These are phyloP conservation scores for Inga leiocalycina DNA, from an alignment of 306 rosid genomes.

Conservation along the genomic window DNA sequence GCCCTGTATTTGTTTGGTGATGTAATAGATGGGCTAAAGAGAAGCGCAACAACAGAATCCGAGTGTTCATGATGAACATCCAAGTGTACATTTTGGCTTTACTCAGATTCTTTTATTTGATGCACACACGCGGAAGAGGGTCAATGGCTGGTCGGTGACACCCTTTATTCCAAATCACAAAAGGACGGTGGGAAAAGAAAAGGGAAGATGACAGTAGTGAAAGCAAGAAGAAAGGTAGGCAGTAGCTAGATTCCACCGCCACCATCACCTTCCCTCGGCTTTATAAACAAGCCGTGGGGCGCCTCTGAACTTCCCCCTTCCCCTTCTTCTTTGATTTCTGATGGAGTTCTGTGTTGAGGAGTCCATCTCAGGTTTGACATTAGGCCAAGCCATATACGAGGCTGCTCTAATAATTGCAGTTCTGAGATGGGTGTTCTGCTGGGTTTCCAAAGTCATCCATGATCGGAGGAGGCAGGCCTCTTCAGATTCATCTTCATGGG, in stretches of 20 bases:
- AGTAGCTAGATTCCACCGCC: conserved; percentile 2
- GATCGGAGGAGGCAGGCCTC: conserved; percentile 20
- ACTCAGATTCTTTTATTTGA: background rate
- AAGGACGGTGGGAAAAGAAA: conserved; percentile 27
- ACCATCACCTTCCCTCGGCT: conserved; percentile 31
- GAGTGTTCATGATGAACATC: background rate
- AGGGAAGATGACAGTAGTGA: background rate
- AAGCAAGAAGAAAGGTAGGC: background rate
- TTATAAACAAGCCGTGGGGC: conserved; percentile 51
- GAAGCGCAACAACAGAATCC: conserved; percentile 5
- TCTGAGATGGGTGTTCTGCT: conserved; percentile 62
- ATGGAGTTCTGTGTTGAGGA: conserved; percentile 58
- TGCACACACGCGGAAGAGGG: conserved; percentile 45
- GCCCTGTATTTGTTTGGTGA: background rate
- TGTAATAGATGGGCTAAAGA: background rate
- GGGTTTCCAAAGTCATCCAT: conserved; percentile 40
- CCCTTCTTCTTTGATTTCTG: conserved; percentile 6
- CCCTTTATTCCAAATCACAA: conserved; percentile 42
- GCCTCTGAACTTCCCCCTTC: conserved; percentile 54
- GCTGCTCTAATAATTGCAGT: conserved; percentile 66
- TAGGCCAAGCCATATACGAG: conserved; percentile 61
- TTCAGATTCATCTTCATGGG: conserved; percentile 32
- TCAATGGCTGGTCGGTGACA: conserved; percentile 37
- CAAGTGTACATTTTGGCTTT: conserved; percentile 1
- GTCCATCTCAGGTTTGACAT: conserved; percentile 38